Evolutionary conservation across 2,329 filamentous ascomycete genomes (phyloP).

Genomic region (Cercospora sesami): DNA sequence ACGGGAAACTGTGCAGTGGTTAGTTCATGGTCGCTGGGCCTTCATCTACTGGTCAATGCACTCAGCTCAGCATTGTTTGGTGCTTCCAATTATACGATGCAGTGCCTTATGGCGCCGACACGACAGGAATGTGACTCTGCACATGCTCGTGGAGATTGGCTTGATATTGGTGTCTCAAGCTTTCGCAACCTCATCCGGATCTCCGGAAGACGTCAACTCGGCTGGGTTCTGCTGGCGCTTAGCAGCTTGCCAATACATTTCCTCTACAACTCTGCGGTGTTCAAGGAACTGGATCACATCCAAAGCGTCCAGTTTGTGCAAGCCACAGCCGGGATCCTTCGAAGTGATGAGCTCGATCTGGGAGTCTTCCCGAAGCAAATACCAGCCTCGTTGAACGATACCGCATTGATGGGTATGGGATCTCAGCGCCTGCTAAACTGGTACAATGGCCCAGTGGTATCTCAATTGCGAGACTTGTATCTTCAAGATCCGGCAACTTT

Average conservation of each 20-base stretch:
- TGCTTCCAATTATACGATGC: slow-evolving; percentile 56
- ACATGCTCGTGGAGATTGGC: slow-evolving; percentile 45
- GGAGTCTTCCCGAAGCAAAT: not conserved
- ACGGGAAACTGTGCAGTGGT: slow-evolving; percentile 30
- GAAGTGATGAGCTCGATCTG: slow-evolving; percentile 10
- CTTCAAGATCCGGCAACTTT: not conserved
- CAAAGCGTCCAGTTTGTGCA: slow-evolving; percentile 14
- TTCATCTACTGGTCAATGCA: slow-evolving; percentile 52
- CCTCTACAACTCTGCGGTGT: slow-evolving; percentile 39
- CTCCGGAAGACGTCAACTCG: slow-evolving; percentile 22
- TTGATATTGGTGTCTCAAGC: slow-evolving; percentile 51
- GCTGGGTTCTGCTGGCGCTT: slow-evolving; percentile 34
- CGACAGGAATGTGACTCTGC: slow-evolving; percentile 52
- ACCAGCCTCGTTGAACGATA: not conserved
- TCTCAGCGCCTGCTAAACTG: not conserved
- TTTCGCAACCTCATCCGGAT: slow-evolving; percentile 41
- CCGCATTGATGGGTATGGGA: not conserved
- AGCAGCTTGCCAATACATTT: slow-evolving; percentile 43
- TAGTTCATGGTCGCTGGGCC: slow-evolving; percentile 20
- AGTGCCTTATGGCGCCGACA: slow-evolving; percentile 53
- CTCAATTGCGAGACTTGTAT: not conserved
- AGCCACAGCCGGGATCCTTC: slow-evolving; percentile 27
- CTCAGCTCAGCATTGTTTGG: slow-evolving; percentile 49
- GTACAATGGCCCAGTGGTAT: not conserved
- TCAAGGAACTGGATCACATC: slow-evolving; percentile 19